Evolutionary conservation across 1,284 basidiomycete species (phyloP).

Genomic region (Sporisorium reilianum): DNA sequence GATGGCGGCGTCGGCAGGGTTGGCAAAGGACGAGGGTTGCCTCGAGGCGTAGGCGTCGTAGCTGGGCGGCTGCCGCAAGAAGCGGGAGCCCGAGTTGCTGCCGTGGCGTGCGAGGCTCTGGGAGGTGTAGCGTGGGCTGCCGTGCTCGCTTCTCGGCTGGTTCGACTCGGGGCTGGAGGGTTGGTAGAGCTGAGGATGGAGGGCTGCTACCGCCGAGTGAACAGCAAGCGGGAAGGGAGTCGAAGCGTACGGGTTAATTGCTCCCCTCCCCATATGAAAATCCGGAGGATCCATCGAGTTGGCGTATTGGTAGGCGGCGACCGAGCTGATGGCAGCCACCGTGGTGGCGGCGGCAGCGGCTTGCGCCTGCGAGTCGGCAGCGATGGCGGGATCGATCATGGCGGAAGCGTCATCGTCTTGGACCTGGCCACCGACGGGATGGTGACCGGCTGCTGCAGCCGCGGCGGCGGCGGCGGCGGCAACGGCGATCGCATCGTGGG

Average conservation of each 20-base stretch:
- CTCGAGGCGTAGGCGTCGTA: constrained; percentile 35
- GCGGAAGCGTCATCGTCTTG: constrained; percentile 39
- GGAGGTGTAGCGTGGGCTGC: constrained; percentile 52
- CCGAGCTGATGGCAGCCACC: constrained; percentile 51
- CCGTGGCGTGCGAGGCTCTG: constrained; percentile 47
- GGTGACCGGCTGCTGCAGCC: constrained; percentile 36
- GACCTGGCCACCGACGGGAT: constrained; percentile 13
- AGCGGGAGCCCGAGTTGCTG: constrained; percentile 46
- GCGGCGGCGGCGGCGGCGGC: constrained; percentile 41
- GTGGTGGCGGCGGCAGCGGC: constrained; percentile 48
- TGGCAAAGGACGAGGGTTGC: constrained; percentile 21
- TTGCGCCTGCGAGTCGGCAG: constrained; percentile 50
- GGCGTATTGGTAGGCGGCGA: constrained; percentile 49
- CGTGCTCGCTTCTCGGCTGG: constrained; percentile 57
- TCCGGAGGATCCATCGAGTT: constrained; percentile 53
- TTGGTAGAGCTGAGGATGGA: constrained; percentile 50
- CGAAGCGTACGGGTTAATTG: constrained; percentile 56
- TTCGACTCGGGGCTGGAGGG: constrained; percentile 60
- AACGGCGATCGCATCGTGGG: constrained; percentile 40
- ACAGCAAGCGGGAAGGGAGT: constrained; percentile 52
- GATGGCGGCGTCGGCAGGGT: constrained; percentile 42
- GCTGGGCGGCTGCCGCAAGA: constrained; percentile 11
- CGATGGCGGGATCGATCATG: constrained; percentile 53
- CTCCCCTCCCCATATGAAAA: constrained; percentile 59
- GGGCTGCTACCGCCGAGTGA: constrained; percentile 54